Percentiles rank a stretch among this genome's conserved stretches.
These are phyloP conservation scores for Uronychia setigera DNA, from an alignment of 73 alveolate species.

Conservation along the genomic window DNA sequence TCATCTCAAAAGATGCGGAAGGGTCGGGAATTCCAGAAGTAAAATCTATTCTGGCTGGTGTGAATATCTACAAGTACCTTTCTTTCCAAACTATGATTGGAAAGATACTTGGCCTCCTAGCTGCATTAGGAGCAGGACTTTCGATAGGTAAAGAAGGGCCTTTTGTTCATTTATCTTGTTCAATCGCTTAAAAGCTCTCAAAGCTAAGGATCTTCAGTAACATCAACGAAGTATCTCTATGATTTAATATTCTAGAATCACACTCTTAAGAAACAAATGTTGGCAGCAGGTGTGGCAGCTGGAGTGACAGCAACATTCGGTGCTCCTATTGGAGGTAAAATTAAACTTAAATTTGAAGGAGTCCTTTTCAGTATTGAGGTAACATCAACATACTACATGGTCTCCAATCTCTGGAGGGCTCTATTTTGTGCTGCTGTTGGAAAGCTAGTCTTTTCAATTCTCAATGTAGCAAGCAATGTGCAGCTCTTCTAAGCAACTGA, in stretches of 20 bases:
- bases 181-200: slow-evolving; percentile 36
- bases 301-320: slow-evolving; percentile 86
- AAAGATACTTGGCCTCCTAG: slow-evolving; percentile 79
- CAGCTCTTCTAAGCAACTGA: slow-evolving; percentile 37
- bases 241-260: slow-evolving; percentile 4
- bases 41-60: slow-evolving; percentile 87
- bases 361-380: slow-evolving; percentile 84
- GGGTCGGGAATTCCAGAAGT: slow-evolving; percentile 93
- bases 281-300: slow-evolving; percentile 85
- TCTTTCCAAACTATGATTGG: slow-evolving; percentile 78
- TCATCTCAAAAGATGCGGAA: slow-evolving; percentile 83
- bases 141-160: slow-evolving; percentile 93
- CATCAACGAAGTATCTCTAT: not conserved
- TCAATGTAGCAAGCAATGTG: slow-evolving; percentile 37
- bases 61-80: slow-evolving; percentile 77
- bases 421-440: slow-evolving; percentile 74
- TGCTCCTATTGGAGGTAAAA: slow-evolving; percentile 80
- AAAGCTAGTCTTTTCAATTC: slow-evolving; percentile 50
- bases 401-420: slow-evolving; percentile 82
- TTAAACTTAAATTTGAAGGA: slow-evolving; percentile 4
- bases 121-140: slow-evolving; percentile 80
- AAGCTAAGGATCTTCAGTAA: slow-evolving; percentile 17
- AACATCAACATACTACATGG: slow-evolving; percentile 86
- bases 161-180: slow-evolving; percentile 74
- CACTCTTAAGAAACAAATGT: slow-evolving; percentile 55